phyloP scores from a whole-genome alignment of 2,329 filamentous ascomycete genomes.

The Penicillium decumbens region DNA sequence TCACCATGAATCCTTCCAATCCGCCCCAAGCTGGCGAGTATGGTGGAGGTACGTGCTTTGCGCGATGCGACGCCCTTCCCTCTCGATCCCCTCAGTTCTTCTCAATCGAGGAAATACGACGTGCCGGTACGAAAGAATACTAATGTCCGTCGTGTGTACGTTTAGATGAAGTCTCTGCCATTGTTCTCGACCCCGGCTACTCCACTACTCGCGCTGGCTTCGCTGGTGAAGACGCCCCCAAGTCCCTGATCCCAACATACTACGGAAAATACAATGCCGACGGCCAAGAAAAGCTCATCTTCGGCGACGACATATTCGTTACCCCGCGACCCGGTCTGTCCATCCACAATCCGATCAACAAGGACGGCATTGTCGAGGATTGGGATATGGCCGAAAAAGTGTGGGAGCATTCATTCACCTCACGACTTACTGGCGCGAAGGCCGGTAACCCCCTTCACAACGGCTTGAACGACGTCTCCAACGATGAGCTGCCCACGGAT shows the following conservation, averaged over 20 bases:
- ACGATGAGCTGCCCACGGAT: conserved; percentile 55
- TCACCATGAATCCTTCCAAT: conserved; percentile 42
- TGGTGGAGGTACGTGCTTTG: conserved; percentile 43
- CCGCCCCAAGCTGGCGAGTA: conserved; percentile 47
- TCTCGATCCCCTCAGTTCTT: not conserved
- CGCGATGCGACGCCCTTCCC: conserved; percentile 6
- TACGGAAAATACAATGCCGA: conserved; percentile 63
- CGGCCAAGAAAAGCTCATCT: conserved; percentile 58
- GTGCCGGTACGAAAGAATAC: not conserved
- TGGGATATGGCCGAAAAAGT: conserved; percentile 87
- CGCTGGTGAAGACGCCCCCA: conserved; percentile 94
- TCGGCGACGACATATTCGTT: conserved; percentile 85
- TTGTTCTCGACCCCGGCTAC: conserved; percentile 93
- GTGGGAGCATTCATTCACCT: conserved; percentile 90
- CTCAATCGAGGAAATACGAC: not conserved
- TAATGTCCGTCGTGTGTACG: conserved; percentile 4
- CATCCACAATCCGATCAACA: conserved; percentile 85
- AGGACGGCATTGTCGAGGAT: conserved; percentile 86
- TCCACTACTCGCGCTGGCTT: conserved; percentile 89
- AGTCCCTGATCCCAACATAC: conserved; percentile 84
- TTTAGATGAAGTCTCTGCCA: conserved; percentile 90
- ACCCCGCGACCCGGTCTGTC: conserved; percentile 71
- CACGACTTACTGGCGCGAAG: conserved; percentile 73
- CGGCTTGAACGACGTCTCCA: conserved; percentile 66
- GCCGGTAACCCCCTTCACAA: conserved; percentile 68